Conservation (phyloP, 176 grass and related monocot species). For the Triticum monococcum region DNA sequence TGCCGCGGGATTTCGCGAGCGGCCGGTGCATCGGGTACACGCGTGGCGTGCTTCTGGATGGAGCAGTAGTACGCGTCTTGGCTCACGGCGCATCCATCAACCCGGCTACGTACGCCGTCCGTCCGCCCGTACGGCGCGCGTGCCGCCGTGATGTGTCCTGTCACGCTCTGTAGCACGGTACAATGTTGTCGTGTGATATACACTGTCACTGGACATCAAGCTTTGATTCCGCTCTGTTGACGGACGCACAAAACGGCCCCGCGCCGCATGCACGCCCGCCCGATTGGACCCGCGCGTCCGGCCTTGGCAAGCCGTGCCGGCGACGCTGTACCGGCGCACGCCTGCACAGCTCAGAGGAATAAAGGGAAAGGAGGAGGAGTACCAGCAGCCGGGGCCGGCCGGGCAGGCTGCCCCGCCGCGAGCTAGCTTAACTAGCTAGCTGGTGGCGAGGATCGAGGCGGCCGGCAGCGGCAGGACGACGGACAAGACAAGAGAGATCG, state of each 20-base stretch:
- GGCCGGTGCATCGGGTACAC: neutral
- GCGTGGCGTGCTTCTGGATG: too few relatives aligned
- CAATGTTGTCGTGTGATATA: neutral
- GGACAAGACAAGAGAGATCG: slow-evolving; percentile 22
- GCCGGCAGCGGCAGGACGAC: slow-evolving; percentile 7
- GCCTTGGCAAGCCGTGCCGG: neutral
- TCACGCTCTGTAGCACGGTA: neutral
- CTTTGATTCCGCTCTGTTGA: too few relatives aligned
- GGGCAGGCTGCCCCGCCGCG: neutral
- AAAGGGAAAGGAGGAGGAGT: neutral
- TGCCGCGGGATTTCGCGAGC: too few relatives aligned
- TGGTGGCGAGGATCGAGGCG: neutral
- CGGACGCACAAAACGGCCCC: neutral
- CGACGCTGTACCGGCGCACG: neutral
- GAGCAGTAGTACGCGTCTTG: neutral
- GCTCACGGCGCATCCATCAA: neutral
- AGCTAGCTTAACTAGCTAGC: neutral
- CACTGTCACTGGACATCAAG: neutral
- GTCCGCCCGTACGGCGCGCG: too few relatives aligned
- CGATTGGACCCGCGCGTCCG: neutral
- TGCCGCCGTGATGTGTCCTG: neutral
- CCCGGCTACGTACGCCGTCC: too few relatives aligned
- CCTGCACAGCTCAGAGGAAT: slow-evolving; percentile 9
- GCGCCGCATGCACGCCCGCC: too few relatives aligned
- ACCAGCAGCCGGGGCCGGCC: neutral